Evolutionary conservation across 1,284 basidiomycete genomes (phyloP).

Genomic region (Ustilago shanxiensis): DNA sequence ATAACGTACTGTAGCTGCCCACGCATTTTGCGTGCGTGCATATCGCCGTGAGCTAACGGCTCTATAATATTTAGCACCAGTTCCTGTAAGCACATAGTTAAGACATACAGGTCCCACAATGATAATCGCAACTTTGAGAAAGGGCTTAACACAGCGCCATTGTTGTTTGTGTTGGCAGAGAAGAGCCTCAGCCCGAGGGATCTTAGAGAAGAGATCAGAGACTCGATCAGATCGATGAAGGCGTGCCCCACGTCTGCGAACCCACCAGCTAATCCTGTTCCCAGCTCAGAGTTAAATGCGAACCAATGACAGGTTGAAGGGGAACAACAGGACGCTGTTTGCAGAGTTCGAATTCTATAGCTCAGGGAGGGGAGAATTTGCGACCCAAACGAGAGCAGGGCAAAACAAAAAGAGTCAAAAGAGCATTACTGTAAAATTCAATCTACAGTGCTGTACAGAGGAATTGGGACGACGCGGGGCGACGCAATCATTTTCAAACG

Average conservation of each 20-base stretch:
- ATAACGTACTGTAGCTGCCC: neutral
- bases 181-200: too few species aligned
- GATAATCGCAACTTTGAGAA: neutral
- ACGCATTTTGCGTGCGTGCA: constrained; percentile 11
- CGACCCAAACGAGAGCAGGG: neutral
- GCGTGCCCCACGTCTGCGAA: neutral
- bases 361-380: neutral
- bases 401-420: too few species aligned
- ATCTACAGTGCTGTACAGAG: too few species aligned
- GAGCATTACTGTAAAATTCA: neutral
- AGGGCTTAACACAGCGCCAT: neutral
- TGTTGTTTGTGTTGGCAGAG: too few species aligned
- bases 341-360: constrained; percentile 2
- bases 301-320: neutral
- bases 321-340: neutral
- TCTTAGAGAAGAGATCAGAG: neutral
- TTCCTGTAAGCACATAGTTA: neutral
- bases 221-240: neutral
- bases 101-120: neutral
- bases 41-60: constrained; percentile 7
- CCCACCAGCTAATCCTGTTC: neutral
- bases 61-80: neutral
- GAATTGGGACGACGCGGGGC: neutral
- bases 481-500: neutral
- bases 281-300: neutral